Conservation (phyloP, 2,329 filamentous ascomycete species). For the Beauveria rudraprayagi region DNA sequence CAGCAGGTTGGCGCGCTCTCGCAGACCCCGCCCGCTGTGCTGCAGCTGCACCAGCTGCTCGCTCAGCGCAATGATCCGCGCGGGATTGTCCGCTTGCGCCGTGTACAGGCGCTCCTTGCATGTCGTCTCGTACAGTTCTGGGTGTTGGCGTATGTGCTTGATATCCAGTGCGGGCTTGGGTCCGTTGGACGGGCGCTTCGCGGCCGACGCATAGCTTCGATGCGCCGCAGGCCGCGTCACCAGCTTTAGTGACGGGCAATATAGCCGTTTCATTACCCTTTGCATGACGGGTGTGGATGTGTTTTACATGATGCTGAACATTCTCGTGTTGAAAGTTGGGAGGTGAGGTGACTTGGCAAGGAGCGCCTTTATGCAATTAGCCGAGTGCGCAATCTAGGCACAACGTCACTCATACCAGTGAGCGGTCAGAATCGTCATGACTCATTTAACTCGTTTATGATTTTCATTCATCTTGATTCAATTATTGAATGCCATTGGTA, state of each 20-base stretch:
- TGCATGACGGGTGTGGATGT: slow-evolving; percentile 23
- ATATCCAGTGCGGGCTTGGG: slow-evolving; percentile 74
- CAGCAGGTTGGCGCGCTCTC: slow-evolving; percentile 59
- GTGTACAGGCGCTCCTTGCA: slow-evolving; percentile 80
- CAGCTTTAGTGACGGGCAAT: slow-evolving; percentile 18
- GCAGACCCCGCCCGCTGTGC: slow-evolving; percentile 48
- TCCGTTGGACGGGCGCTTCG: slow-evolving; percentile 56
- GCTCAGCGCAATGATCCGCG: slow-evolving; percentile 47
- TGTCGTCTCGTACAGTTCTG: slow-evolving; percentile 72
- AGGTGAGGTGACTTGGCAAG: slow-evolving; percentile 13
- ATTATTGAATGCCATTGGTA: background rate
- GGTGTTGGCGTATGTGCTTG: slow-evolving; percentile 82
- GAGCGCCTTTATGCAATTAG: slow-evolving; percentile 24
- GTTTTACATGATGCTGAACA: slow-evolving; percentile 11
- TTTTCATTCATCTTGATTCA: background rate
- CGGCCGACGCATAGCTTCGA: slow-evolving; percentile 19
- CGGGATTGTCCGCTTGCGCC: slow-evolving; percentile 44
- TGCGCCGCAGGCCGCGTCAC: slow-evolving; percentile 12
- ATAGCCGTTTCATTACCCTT: slow-evolving; percentile 20
- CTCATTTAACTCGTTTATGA: background rate
- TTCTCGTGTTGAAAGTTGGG: slow-evolving; percentile 2
- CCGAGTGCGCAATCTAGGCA: slow-evolving; percentile 15
- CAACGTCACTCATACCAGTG: background rate
- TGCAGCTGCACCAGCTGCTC: slow-evolving; percentile 54
- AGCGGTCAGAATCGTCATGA: background rate